Evolutionary conservation across 179 eudicot genomes (phyloP).

Genomic region (Patellifolia procumbens): DNA sequence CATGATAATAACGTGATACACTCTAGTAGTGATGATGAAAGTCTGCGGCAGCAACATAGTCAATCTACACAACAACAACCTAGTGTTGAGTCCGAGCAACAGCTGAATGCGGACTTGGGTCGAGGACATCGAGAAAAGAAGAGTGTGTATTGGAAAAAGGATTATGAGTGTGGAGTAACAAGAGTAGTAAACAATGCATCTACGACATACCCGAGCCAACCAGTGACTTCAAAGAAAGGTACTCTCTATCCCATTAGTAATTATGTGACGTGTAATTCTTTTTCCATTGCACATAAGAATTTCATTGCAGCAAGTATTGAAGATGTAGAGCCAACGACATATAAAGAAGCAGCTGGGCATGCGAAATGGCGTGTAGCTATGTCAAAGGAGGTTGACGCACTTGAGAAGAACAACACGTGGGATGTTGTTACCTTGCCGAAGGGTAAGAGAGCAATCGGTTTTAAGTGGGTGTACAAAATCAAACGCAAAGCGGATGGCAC

Average conservation of each 20-base stretch:
- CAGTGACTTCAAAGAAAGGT: constrained; percentile 1
- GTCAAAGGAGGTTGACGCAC: neutral
- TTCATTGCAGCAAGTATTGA: neutral
- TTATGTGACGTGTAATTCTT: neutral
- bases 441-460: neutral
- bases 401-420: neutral
- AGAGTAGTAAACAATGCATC: neutral
- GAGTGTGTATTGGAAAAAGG: neutral
- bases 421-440: neutral
- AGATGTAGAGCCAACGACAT: neutral
- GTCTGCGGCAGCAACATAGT: too few relatives aligned
- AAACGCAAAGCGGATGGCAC: neutral
- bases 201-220: neutral
- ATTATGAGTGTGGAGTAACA: neutral
- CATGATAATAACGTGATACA: too few relatives aligned
- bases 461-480: neutral
- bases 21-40: too few relatives aligned
- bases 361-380: neutral
- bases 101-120: too few relatives aligned
- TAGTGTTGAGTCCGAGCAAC: too few relatives aligned
- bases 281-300: neutral
- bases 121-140: too few relatives aligned
- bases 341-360: neutral
- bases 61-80: too few relatives aligned
- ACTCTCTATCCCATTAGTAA: neutral